Evolutionary conservation across 2,329 filamentous ascomycete genomes (phyloP).

Genomic region (Apiospora aurea): DNA sequence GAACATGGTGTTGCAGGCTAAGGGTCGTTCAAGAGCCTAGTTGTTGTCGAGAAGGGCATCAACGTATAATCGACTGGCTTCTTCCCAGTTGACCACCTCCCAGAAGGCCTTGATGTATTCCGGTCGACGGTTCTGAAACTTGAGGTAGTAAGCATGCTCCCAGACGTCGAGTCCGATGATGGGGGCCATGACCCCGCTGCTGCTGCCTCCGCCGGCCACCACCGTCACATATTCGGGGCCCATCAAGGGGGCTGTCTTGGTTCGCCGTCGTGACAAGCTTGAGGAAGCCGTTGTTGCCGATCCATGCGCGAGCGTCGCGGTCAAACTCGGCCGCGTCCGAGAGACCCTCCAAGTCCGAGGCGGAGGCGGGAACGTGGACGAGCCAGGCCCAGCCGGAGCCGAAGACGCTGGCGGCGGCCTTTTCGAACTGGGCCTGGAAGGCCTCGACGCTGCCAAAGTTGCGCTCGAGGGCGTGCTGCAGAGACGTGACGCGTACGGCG

Average conservation of each 20-base stretch:
- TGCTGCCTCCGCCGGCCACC: background rate
- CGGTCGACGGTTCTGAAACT: constrained; percentile 18
- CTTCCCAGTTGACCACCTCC: constrained; percentile 22
- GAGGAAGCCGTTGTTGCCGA: background rate
- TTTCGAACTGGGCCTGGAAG: constrained; percentile 15
- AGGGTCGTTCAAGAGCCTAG: background rate
- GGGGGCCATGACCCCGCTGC: background rate
- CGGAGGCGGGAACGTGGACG: background rate
- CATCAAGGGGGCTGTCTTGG: constrained; percentile 23
- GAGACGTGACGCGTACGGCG: background rate
- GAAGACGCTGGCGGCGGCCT: constrained; percentile 12
- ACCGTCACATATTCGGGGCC: background rate
- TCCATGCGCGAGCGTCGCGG: too few relatives aligned
- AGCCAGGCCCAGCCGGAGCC: constrained; percentile 24
- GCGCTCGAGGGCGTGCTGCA: background rate
- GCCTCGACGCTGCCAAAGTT: constrained; percentile 9
- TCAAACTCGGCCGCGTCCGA: too few relatives aligned
- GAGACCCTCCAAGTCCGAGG: too few relatives aligned
- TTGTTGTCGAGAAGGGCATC: background rate
- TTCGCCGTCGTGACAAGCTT: background rate
- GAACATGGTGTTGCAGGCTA: background rate
- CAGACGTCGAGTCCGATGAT: constrained; percentile 21
- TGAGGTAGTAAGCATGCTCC: constrained; percentile 24
- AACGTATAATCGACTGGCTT: constrained; percentile 3
- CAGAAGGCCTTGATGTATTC: constrained; percentile 25